These are phyloP conservation scores for Funneliformis caledonium DNA, from an alignment of 371 early-diverging fungal genomes.

Conservation along the genomic window DNA sequence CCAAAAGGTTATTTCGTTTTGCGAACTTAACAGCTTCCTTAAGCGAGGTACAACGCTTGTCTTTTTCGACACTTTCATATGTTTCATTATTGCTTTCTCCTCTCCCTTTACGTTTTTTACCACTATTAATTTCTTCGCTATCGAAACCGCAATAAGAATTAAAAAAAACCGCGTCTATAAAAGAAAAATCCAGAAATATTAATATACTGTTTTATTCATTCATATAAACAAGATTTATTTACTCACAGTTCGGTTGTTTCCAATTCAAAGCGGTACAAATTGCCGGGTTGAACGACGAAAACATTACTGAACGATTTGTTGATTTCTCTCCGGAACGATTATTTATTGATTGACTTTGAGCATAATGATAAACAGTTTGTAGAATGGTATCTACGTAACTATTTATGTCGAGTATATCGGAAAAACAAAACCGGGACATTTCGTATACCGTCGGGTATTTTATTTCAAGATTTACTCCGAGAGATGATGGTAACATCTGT, in stretches of 20 bases:
- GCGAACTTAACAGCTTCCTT: constrained; percentile 81
- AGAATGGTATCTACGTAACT: constrained; percentile 83
- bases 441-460: constrained; percentile 65
- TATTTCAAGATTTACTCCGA: constrained; percentile 33
- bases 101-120: constrained; percentile 45
- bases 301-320: constrained; percentile 62
- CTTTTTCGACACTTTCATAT: constrained; percentile 44
- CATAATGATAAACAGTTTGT: constrained; percentile 76
- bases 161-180: constrained; percentile 86
- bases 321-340: neutral
- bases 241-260: constrained; percentile 96
- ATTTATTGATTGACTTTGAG: constrained; percentile 40
- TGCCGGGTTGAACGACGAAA: constrained; percentile 87
- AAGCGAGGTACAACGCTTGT: constrained; percentile 56
- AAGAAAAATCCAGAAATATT: neutral
- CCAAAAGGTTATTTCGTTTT: constrained; percentile 79
- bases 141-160: constrained; percentile 77
- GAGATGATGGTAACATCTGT: neutral
- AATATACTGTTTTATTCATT: neutral
- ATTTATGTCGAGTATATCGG: constrained; percentile 72
- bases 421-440: constrained; percentile 54
- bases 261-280: constrained; percentile 93
- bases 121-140: constrained; percentile 49
- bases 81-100: neutral
- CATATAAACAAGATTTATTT: neutral